phyloP scores from a whole-genome alignment of 1,284 basidiomycete species.

The Gomphus sp. region DNA sequence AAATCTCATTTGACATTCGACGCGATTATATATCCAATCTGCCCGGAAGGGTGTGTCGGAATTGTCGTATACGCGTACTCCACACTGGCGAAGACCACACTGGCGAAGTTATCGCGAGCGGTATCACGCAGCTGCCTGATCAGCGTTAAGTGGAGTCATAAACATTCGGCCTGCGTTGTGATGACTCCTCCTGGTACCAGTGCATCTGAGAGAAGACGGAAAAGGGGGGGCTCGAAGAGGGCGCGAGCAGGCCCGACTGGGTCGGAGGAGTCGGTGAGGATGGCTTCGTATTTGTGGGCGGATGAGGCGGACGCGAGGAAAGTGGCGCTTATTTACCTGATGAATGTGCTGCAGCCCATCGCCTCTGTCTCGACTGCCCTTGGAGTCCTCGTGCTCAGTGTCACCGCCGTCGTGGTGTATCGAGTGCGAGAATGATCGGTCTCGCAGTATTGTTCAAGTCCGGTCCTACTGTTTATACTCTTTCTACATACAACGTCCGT shows the following conservation, averaged over 20 bases:
- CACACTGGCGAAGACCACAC: slow-evolving; percentile 78
- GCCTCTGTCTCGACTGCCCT: slow-evolving; percentile 8
- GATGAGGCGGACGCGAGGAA: slow-evolving; percentile 87
- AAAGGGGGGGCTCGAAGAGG: slow-evolving; percentile 97
- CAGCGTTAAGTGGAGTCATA: slow-evolving; percentile 91
- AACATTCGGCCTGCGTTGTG: slow-evolving; percentile 92
- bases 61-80: slow-evolving; percentile 97
- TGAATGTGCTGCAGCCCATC: background rate
- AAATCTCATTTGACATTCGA: slow-evolving; percentile 70
- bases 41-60: slow-evolving; percentile 95
- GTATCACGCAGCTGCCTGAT: slow-evolving; percentile 75
- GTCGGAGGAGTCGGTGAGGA: slow-evolving; percentile 98
- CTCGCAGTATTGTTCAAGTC: background rate
- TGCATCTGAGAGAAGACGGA: slow-evolving; percentile 87
- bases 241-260: slow-evolving; percentile 93
- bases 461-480: background rate
- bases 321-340: background rate
- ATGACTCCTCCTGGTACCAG: slow-evolving; percentile 89
- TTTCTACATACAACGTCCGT: background rate
- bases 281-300: slow-evolving; percentile 81
- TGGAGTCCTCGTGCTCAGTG: slow-evolving; percentile 4
- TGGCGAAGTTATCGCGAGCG: slow-evolving; percentile 74
- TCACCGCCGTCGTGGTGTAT: slow-evolving; percentile 6
- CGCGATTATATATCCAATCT: slow-evolving; percentile 95
- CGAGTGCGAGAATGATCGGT: slow-evolving; percentile 5